phyloP scores from a whole-genome alignment of 768 basidiomycete species.

The Lactarius hengduanensis region DNA sequence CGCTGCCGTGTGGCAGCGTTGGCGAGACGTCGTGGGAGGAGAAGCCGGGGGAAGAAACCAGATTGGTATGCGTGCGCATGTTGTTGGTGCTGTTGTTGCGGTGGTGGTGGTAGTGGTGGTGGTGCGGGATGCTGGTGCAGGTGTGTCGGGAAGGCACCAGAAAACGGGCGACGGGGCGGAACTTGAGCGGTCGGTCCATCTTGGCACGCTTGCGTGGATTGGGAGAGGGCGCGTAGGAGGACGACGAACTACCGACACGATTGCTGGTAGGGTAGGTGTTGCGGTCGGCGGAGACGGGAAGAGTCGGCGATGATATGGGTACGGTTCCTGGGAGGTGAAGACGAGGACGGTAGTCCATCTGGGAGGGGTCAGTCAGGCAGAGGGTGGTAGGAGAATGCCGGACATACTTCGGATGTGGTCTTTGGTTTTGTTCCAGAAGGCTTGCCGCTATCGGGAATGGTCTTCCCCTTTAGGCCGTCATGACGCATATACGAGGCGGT shows the following conservation, averaged over 20 bases:
- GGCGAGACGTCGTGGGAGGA: constrained; percentile 8
- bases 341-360: constrained; percentile 31
- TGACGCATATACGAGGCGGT: constrained; percentile 18
- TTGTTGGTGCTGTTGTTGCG: not conserved
- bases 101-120: constrained; percentile 4
- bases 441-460: constrained; percentile 24
- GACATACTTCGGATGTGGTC: constrained; percentile 29
- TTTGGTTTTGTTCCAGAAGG: constrained; percentile 15
- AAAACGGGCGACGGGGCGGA: constrained; percentile 13
- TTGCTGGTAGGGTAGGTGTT: constrained; percentile 29
- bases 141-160: constrained; percentile 13
- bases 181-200: constrained; percentile 11
- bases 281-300: constrained; percentile 36
- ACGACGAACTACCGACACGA: constrained; percentile 23
- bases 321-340: constrained; percentile 19
- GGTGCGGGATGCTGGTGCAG: constrained; percentile 9
- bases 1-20: constrained; percentile 3
- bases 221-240: constrained; percentile 17
- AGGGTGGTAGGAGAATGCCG: constrained; percentile 18
- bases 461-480: constrained; percentile 28
- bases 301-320: constrained; percentile 22
- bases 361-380: not conserved
- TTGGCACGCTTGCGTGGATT: constrained; percentile 23
- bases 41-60: constrained; percentile 10
- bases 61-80: constrained; percentile 3